Conservation (phyloP, 163 green algal species). For the Volvox carteri region DNA sequence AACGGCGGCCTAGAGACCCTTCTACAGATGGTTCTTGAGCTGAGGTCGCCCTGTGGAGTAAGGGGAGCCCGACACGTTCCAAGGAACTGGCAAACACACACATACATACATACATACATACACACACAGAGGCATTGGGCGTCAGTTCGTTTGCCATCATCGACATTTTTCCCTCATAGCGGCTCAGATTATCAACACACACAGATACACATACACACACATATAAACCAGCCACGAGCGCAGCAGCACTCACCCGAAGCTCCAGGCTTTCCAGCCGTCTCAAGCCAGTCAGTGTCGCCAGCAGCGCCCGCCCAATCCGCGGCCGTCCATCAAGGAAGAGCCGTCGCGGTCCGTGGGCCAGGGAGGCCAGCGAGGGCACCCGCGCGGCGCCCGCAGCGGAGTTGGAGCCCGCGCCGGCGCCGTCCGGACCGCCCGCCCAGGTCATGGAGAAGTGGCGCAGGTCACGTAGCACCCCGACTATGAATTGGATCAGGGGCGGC, state of each 20-base stretch:
- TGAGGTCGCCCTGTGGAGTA: no score
- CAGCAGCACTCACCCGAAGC: constrained; percentile 13
- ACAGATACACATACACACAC: not conserved
- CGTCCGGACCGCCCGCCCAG: constrained; percentile 19
- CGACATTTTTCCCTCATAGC: no score
- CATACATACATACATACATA: not conserved
- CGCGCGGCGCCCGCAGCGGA: not conserved
- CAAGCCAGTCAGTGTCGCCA: constrained; percentile 27
- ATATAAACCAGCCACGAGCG: not conserved
- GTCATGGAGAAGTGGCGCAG: constrained; percentile 22
- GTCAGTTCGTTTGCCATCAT: no score
- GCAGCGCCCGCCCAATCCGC: constrained; percentile 33
- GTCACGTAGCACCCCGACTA: not conserved
- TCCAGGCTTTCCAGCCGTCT: constrained; percentile 35
- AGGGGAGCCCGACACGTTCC: no score
- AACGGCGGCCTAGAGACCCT: no score
- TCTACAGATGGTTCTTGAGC: no score
- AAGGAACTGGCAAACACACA: not conserved
- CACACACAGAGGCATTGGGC: not conserved
- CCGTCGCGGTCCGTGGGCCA: constrained; percentile 24
- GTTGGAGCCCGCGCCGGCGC: not conserved
- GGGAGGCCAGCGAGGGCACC: not conserved
- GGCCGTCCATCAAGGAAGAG: constrained; percentile 48
- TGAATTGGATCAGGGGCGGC: constrained; percentile 43
- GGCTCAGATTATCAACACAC: no score